Evolutionary conservation across 139 green algal genomes (phyloP).

Genomic region (Chlamydomonas schloesseri): DNA sequence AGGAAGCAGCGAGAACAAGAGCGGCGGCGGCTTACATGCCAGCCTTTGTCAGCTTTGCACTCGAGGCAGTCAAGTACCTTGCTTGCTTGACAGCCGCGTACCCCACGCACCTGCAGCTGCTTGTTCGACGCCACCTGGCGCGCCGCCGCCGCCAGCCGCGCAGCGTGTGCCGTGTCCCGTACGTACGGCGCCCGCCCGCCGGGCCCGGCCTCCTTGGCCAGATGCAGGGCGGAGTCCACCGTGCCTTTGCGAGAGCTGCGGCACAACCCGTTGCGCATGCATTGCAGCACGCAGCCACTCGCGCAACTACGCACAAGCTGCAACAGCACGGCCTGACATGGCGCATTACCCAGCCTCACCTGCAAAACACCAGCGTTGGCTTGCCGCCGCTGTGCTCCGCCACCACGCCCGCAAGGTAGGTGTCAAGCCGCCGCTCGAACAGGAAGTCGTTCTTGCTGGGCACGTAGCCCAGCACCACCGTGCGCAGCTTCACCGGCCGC

Average conservation of each 20-base stretch:
- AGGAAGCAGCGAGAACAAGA: no score
- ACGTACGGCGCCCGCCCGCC: conserved; percentile 47
- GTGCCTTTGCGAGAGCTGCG: conserved; percentile 86
- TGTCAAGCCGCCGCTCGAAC: conserved; percentile 88
- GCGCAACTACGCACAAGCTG: no score
- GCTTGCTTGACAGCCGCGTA: no score
- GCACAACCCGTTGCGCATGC: no score
- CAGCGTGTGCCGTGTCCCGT: conserved; percentile 51
- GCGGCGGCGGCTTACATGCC: no score
- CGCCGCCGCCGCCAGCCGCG: conserved; percentile 58
- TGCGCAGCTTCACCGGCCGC: conserved; percentile 87
- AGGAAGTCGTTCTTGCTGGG: conserved; percentile 85
- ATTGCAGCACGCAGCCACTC: no score
- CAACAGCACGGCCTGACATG: no score
- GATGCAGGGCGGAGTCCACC: conserved; percentile 71
- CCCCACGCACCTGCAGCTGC: conserved; percentile 49
- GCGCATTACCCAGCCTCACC: conserved; percentile 55
- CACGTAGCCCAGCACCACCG: conserved; percentile 78
- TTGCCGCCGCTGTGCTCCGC: conserved; percentile 77
- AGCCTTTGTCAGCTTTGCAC: no score
- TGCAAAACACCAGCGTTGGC: conserved; percentile 95
- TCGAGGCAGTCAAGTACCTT: no score
- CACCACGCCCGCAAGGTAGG: conserved; percentile 79
- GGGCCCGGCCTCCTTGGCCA: conserved; percentile 57
- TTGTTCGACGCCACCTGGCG: conserved; percentile 9